Evolutionary conservation across 164 flowering plant genomes (phyloP), one percentile per base, ranked within the genome.

Genomic region (Aristolochia fimbriata): DNA sequence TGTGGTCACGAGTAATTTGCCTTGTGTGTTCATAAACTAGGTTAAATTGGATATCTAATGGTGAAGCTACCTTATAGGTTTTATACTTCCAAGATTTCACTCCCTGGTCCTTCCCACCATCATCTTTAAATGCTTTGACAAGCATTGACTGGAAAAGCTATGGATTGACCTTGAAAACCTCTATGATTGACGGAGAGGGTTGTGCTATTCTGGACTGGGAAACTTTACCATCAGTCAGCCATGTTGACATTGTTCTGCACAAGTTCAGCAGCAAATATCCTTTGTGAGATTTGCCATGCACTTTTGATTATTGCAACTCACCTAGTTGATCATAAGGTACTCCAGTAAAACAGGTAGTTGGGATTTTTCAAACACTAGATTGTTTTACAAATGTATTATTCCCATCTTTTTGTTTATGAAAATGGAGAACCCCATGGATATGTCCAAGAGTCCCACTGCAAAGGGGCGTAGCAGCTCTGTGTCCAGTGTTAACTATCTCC

Each of bases 121-220:
- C 84, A 53, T 68, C 73, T 64, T 61, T 86, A 51, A 78, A 73
- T 70, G 84, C 81, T 53, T 60, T 89, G 74, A 70, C 69, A 58
- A 79, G 80, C 69, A 73, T 87, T 55, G 80, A 84, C 61, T 89
- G 96, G 98, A 80, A 79, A 72, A 77, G 67, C 55, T 89, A 83
- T 72, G 96, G 96, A 43, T 69, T 89, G 72, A 55, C 66, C 61
- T 57, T 92, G 61, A 73, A 50, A 60, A 19, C 51, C 33, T 75
- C 69, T 58, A 37, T 61, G 54, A 45, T 66, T 22, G 80, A 74
- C 62, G 68, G 70, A 58, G 79, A 73, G 57, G 80, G 83, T 54
- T 27, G 46, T 59, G 65, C 73, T 33, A 31, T 83, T 33, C 64
- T 87, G 24, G 88, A 82, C 51, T 93, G 97, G 98, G 96, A 84